phyloP scores from a whole-genome alignment of 1,139 yeast genomes.

The Debaryomyces udenii region DNA sequence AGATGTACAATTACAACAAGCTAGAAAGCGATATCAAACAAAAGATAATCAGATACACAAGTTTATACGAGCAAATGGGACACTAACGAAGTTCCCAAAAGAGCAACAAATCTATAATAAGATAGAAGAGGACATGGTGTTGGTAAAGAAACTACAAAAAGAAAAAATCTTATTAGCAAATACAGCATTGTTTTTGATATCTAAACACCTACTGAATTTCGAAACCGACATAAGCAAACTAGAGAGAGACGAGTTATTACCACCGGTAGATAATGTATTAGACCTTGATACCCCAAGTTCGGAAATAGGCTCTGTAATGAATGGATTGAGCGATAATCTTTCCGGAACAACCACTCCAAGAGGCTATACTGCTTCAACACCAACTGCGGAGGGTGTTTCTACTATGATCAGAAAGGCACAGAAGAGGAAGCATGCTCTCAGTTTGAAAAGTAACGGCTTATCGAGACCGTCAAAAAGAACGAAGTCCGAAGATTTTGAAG shows the following conservation, averaged over 20 bases:
- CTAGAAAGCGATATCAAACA: slow-evolving; percentile 65
- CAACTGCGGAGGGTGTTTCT: slow-evolving; percentile 20
- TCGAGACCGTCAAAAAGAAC: slow-evolving; percentile 30
- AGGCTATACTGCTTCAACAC: slow-evolving; percentile 23
- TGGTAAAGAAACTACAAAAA: slow-evolving; percentile 64
- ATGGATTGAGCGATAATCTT: slow-evolving; percentile 26
- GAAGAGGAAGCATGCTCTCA: slow-evolving; percentile 28
- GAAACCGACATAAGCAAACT: slow-evolving; percentile 77
- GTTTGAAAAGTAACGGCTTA: slow-evolving; percentile 21
- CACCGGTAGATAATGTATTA: slow-evolving; percentile 46
- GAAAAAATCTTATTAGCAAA: slow-evolving; percentile 82
- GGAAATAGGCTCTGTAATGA: slow-evolving; percentile 17
- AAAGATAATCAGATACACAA: slow-evolving; percentile 82
- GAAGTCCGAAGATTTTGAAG: slow-evolving; percentile 28
- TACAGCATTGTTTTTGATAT: slow-evolving; percentile 74
- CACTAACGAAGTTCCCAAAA: slow-evolving; percentile 78
- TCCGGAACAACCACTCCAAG: slow-evolving; percentile 41
- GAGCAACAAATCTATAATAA: slow-evolving; percentile 69
- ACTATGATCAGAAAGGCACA: slow-evolving; percentile 26
- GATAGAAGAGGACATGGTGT: slow-evolving; percentile 69
- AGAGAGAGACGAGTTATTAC: slow-evolving; percentile 78
- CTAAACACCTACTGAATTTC: slow-evolving; percentile 72
- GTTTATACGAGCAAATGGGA: slow-evolving; percentile 81
- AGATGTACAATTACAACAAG: slow-evolving; percentile 69
- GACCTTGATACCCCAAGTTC: slow-evolving; percentile 19